Evolutionary conservation across 1,284 basidiomycete genomes (phyloP).

Genomic region (Hemileia vastatrix): DNA sequence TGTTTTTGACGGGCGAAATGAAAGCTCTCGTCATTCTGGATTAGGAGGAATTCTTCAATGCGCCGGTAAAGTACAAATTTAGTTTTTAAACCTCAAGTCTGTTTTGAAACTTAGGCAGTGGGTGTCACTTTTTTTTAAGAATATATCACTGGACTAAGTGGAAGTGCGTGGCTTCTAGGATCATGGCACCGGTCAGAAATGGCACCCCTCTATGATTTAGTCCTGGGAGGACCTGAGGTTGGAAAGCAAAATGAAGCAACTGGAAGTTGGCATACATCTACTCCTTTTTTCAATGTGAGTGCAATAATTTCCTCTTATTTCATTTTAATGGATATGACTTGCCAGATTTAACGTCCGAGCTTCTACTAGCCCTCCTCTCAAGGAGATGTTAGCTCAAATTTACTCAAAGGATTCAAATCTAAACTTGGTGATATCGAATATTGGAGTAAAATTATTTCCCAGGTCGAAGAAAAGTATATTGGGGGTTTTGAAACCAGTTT

Average conservation of each 20-base stretch:
- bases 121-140: conserved; percentile 19
- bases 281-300: conserved; percentile 12
- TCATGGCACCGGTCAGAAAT: conserved; percentile 20
- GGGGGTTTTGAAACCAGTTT: conserved; percentile 12
- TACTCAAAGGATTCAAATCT: no score
- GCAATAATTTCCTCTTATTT: neutral
- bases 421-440: conserved; percentile 10
- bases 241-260: neutral
- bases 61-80: neutral
- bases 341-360: no score
- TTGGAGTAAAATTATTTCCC: conserved; percentile 15
- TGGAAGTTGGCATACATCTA: conserved; percentile 13
- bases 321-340: neutral
- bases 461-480: conserved; percentile 12
- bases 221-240: conserved; percentile 1
- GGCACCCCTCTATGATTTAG: conserved; percentile 11
- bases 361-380: no score
- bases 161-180: conserved; percentile 17
- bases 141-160: conserved; percentile 19
- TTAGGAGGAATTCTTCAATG: neutral
- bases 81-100: no score
- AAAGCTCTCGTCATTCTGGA: conserved; percentile 2
- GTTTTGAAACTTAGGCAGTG: neutral
- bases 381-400: no score
- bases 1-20: conserved; percentile 19